These are phyloP conservation scores for Sherardia arvensis DNA, from an alignment of 257 asterid species.

Conservation along the genomic window DNA sequence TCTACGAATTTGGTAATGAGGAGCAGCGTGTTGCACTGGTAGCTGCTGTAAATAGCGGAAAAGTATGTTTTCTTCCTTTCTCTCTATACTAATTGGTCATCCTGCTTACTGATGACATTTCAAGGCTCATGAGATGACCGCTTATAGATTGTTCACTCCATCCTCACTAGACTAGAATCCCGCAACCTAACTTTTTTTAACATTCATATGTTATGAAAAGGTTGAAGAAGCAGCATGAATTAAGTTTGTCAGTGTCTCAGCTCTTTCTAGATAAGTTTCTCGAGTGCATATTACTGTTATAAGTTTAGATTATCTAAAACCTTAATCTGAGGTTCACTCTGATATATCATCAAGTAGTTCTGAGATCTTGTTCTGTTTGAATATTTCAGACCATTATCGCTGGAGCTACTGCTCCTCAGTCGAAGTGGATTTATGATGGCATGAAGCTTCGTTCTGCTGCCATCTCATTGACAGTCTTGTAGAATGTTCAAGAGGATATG, in stretches of 20 bases:
- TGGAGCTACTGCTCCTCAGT: constrained; percentile 77
- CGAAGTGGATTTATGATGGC: constrained; percentile 66
- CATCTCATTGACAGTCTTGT: constrained; percentile 50
- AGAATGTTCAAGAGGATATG: not conserved
- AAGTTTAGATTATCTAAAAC: not conserved
- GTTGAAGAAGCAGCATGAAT: no score
- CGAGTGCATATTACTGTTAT: not conserved
- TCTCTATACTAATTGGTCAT: not conserved
- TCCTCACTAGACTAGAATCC: not conserved
- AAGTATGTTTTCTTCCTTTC: constrained; percentile 32
- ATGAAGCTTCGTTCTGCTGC: constrained; percentile 88
- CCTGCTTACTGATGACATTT: not conserved
- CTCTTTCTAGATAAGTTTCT: no score
- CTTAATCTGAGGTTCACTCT: not conserved
- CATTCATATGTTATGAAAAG: no score
- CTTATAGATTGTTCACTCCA: not conserved
- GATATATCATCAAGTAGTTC: not conserved
- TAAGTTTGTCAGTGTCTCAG: no score
- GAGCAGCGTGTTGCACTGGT: constrained; percentile 67
- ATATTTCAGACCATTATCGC: constrained; percentile 56
- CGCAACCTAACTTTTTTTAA: no score
- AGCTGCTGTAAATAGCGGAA: constrained; percentile 79
- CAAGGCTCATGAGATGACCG: not conserved
- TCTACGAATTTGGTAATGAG: constrained; percentile 68
- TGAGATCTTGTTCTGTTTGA: not conserved